Evolutionary conservation across 2,329 filamentous ascomycete species (phyloP).

Genomic region (Fusarium torreyae): DNA sequence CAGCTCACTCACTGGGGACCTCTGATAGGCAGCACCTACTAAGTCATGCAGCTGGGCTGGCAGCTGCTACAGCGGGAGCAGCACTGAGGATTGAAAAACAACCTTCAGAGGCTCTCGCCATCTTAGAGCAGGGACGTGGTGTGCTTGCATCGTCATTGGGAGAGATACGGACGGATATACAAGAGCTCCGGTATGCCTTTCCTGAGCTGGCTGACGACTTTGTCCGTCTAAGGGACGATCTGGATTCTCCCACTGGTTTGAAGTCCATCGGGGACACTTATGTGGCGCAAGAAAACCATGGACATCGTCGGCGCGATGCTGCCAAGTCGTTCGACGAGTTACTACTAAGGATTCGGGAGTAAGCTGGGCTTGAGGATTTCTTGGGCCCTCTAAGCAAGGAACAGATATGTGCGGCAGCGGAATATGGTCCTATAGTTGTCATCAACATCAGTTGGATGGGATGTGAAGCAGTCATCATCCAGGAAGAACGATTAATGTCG

Average conservation of each 20-base stretch:
- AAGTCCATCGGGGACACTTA: fast-evolving
- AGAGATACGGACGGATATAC: background rate
- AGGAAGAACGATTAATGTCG: background rate
- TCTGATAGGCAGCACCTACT: background rate
- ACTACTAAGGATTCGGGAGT: fast-evolving
- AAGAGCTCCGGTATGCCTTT: background rate
- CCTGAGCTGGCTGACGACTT: background rate
- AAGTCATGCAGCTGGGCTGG: background rate
- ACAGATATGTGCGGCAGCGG: background rate
- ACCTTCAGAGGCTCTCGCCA: background rate
- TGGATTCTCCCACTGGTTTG: background rate
- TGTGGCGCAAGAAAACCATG: background rate
- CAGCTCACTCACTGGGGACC: background rate
- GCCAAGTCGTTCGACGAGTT: background rate
- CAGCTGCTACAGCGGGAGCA: background rate
- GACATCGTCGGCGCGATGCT: background rate
- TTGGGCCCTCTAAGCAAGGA: background rate
- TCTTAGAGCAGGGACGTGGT: background rate
- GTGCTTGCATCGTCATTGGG: background rate
- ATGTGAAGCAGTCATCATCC: background rate
- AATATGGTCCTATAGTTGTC: background rate
- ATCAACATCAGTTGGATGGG: constrained; percentile 12
- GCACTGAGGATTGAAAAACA: background rate
- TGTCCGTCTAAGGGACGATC: background rate
- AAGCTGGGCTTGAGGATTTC: background rate